Conservation (phyloP, 805 yeast species). For the Wickerhamiella vanderwaltii region DNA sequence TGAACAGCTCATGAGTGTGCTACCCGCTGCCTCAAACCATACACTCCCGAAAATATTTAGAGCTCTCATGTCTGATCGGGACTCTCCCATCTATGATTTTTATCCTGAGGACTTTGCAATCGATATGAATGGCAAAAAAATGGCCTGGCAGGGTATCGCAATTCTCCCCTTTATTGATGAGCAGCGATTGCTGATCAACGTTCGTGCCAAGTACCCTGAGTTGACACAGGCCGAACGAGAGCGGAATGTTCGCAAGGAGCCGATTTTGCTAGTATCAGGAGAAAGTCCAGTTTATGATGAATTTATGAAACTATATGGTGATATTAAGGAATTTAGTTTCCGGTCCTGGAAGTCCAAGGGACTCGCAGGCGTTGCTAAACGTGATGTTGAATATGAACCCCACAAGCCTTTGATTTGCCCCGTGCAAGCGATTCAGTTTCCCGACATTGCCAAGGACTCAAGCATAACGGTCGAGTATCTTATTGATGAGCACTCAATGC, state of each 20-base stretch:
- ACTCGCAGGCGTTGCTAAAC: slow-evolving; percentile 26
- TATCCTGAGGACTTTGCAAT: slow-evolving; percentile 82
- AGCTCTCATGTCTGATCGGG: slow-evolving; percentile 75
- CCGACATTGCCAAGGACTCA: slow-evolving; percentile 33
- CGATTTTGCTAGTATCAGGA: slow-evolving; percentile 55
- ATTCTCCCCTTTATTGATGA: slow-evolving; percentile 85
- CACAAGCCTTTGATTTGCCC: slow-evolving; percentile 32
- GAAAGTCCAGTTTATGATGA: slow-evolving; percentile 40
- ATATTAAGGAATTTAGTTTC: slow-evolving; percentile 16
- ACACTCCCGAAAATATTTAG: slow-evolving; percentile 71
- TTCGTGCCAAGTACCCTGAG: slow-evolving; percentile 50
- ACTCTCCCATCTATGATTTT: slow-evolving; percentile 80
- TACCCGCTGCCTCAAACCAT: slow-evolving; percentile 80
- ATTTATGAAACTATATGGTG: slow-evolving; percentile 33
- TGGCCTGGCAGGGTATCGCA: slow-evolving; percentile 97
- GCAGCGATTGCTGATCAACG: slow-evolving; percentile 54
- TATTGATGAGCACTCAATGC: slow-evolving; percentile 44
- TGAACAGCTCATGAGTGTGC: slow-evolving; percentile 93
- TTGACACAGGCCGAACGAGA: slow-evolving; percentile 56
- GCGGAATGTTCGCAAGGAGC: slow-evolving; percentile 64
- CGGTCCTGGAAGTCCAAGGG: slow-evolving; percentile 24
- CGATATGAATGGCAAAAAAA: slow-evolving; percentile 91
- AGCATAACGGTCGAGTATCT: slow-evolving; percentile 40
- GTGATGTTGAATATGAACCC: slow-evolving; percentile 29
- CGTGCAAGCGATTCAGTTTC: slow-evolving; percentile 34